A percentile compares a stretch with the other conserved stretches of the same genome.
Conservation (phyloP, 805 yeast genomes). For the Candida orba region DNA sequence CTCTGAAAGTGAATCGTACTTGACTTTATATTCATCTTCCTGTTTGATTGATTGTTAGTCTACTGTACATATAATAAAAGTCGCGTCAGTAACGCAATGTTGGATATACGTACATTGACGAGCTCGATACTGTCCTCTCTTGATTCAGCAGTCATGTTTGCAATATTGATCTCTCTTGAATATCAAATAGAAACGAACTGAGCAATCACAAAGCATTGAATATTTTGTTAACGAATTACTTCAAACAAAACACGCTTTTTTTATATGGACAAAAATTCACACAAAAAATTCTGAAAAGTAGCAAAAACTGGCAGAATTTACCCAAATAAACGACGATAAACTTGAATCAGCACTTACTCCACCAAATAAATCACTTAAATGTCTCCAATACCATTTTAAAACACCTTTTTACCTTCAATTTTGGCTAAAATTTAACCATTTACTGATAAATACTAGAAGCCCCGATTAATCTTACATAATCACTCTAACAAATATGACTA, state of each 20-base stretch:
- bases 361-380: too few species aligned
- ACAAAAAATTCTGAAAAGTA: too few species aligned
- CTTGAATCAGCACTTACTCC: too few species aligned
- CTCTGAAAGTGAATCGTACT: constrained; percentile 7
- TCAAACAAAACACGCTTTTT: too few species aligned
- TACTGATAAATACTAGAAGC: not conserved
- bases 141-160: not conserved
- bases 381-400: not conserved
- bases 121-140: not conserved
- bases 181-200: not conserved
- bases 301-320: too few species aligned
- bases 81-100: not conserved
- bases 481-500: too few species aligned
- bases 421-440: not conserved
- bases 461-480: not conserved
- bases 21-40: not conserved
- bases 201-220: not conserved
- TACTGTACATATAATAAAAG: not conserved
- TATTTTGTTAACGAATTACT: too few species aligned
- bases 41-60: not conserved
- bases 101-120: not conserved
- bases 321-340: not conserved
- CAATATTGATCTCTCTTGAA: too few species aligned
- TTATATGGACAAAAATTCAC: too few species aligned
- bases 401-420: not conserved